phyloP scores from a whole-genome alignment of 495 filamentous ascomycete species.

The Xylaria grammica region DNA sequence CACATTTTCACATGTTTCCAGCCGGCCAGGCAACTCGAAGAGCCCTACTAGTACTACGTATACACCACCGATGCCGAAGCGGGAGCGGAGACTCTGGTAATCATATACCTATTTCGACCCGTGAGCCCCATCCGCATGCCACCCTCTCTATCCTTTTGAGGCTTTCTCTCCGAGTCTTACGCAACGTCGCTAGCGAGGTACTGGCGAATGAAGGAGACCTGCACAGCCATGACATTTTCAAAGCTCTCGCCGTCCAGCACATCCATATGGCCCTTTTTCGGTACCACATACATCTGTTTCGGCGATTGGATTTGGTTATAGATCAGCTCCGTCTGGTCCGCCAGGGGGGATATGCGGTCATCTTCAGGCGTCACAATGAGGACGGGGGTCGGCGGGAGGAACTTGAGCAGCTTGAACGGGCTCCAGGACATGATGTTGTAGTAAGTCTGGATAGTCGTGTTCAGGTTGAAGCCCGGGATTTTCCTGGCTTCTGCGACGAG shows the following conservation, averaged over 20 bases:
- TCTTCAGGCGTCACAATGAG: slow-evolving; percentile 38
- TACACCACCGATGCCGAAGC: too few species aligned
- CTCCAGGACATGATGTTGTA: slow-evolving; percentile 20
- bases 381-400: slow-evolving; percentile 37
- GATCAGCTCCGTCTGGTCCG: slow-evolving; percentile 27
- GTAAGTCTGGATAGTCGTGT: slow-evolving; percentile 30
- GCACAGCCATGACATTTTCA: slow-evolving; percentile 2
- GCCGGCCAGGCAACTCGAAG: too few species aligned
- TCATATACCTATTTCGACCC: too few species aligned
- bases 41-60: too few species aligned
- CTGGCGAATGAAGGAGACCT: background rate
- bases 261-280: slow-evolving; percentile 34
- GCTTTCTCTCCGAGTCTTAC: too few species aligned
- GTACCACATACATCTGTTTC: slow-evolving; percentile 26
- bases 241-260: slow-evolving; percentile 29
- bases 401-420: slow-evolving; percentile 35
- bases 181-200: too few species aligned
- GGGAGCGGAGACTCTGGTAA: too few species aligned
- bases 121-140: too few species aligned
- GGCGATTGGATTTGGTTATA: slow-evolving; percentile 11
- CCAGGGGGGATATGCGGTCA: slow-evolving; percentile 30
- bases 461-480: background rate
- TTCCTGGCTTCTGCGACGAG: background rate
- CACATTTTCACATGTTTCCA: too few species aligned
- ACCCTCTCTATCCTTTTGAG: too few species aligned